Base-by-base conservation (phyloP, 805 yeast species). In the Yamadazyma takamatsuzukensis region DNA sequence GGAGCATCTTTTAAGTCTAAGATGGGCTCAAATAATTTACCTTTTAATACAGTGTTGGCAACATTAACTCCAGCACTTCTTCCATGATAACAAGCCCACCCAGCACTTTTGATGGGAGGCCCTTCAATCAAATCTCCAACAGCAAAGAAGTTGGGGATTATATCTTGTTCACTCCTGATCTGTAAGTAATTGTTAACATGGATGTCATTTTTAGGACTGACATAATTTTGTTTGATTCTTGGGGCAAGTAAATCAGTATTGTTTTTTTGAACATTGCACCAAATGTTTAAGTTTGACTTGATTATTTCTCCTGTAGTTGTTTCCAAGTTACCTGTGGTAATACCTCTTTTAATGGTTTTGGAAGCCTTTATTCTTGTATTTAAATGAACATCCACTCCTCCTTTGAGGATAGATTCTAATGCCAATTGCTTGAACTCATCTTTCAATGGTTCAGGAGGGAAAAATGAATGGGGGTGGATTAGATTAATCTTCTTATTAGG, bases 61-160 rank as follows among this genome's bases (percentile, higher is more conserved):
- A 65, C 41, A 34, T 65, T 65, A 39, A 61, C 59, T 11, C 70
- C 69, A 6, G 49, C 59, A 32, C 49, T 61, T 25, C 68, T 45
- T 2, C 70, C 70, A 58, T 57, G 61, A 41, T 60, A 64, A 47
- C 63, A 53, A 3, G 70, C 70, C 70, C 70, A 65, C 2, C 71
- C 71, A 2, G 71, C 70, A 28, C 64, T 57, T 45, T 65, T 65
- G 40, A 65, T 61, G 32, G 63, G 61, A 18, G 67, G 61, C 18
- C 56, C 34, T 27, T 64, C 67, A 4, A 61, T 63, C 38, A 64
- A 45, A 41, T 65, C 70, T 5, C 71, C 71, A 15, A 63, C 34
- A 21, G 48, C 60, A 34, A 64, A 65, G 30, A 64, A 44, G 34
- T 61, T 53, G 13, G 37, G 44, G 8, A 52, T 17, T 6, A 41